Percentiles rank a stretch among this genome's conserved stretches.
Conservation (phyloP, 192 early-diverging fungal species). For the Coemansia sp. region DNA sequence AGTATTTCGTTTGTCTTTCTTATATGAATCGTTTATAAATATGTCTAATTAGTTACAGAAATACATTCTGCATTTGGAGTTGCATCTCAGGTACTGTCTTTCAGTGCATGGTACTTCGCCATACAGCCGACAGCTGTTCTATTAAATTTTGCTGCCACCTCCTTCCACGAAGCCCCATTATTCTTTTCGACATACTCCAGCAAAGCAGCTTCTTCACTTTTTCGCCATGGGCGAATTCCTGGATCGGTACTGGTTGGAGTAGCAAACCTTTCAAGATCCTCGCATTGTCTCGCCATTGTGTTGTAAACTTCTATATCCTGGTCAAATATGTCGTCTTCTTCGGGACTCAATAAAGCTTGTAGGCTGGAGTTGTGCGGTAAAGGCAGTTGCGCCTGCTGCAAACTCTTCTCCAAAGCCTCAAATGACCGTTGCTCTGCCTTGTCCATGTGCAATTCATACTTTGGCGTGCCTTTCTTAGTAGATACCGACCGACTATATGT, state of each 20-base stretch:
- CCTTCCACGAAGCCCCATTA: slow-evolving; percentile 5
- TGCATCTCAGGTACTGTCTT: too few species aligned
- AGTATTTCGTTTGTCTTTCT: neutral
- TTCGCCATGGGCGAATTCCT: slow-evolving; percentile 16
- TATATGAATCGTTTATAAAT: too few species aligned
- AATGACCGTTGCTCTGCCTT: neutral
- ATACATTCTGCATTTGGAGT: too few species aligned
- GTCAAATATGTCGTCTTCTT: neutral
- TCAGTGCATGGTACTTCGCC: slow-evolving; percentile 27
- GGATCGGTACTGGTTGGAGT: too few species aligned
- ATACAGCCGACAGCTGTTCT: slow-evolving; percentile 29
- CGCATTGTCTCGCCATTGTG: neutral
- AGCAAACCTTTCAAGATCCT: too few species aligned
- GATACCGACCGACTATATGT: neutral
- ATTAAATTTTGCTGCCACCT: slow-evolving; percentile 13
- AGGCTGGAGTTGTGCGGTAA: neutral
- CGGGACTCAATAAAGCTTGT: neutral
- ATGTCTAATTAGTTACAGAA: too few species aligned
- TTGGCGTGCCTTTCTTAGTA: neutral
- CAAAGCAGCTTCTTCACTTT: slow-evolving; percentile 15
- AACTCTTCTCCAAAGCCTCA: neutral
- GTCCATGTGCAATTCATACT: neutral
- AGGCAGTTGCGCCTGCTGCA: neutral
- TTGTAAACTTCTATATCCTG: neutral
- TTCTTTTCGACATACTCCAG: neutral